These are phyloP conservation scores for Cubamyces sp. DNA, from an alignment of 768 basidiomycete genomes.

Conservation along the genomic window DNA sequence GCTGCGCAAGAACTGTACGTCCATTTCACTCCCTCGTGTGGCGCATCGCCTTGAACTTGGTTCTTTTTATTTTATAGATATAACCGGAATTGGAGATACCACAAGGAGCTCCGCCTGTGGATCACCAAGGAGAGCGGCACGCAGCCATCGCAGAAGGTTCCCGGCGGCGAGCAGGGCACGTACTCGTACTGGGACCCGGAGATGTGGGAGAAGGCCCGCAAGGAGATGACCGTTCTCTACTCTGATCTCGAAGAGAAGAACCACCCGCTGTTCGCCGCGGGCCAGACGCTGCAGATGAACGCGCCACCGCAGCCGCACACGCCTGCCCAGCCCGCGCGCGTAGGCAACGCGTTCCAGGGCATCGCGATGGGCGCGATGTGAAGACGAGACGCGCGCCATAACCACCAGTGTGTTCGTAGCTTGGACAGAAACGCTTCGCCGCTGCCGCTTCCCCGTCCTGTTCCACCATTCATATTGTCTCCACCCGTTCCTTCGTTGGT, in stretches of 20 bases:
- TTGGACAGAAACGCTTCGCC: conserved; percentile 18
- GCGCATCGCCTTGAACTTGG: neutral
- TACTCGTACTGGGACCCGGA: conserved; percentile 92
- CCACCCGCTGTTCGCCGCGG: conserved; percentile 58
- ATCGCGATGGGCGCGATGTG: conserved; percentile 57
- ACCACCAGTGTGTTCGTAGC: neutral
- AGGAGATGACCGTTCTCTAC: conserved; percentile 77
- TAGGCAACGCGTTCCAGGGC: conserved; percentile 46
- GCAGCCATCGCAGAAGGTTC: conserved; percentile 73
- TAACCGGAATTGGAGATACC: conserved; percentile 95
- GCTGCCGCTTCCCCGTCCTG: conserved; percentile 1
- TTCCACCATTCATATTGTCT: neutral
- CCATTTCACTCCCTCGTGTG: conserved; percentile 13
- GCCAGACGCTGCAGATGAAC: conserved; percentile 34
- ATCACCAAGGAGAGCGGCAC: conserved; percentile 89
- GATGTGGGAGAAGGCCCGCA: conserved; percentile 75
- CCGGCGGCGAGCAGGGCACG: conserved; percentile 82
- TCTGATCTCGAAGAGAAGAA: conserved; percentile 77
- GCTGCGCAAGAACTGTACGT: conserved; percentile 95
- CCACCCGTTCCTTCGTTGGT: conserved; percentile 16
- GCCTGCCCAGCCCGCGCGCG: conserved; percentile 29
- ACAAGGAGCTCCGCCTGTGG: conserved; percentile 86
- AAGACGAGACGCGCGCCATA: neutral
- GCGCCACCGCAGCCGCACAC: conserved; percentile 38
- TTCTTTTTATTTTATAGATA: conserved; percentile 52